Evolutionary conservation across 2,329 filamentous ascomycete species (phyloP), one percentile per base, ranked within the genome.

Genomic region (Phoma sp.): DNA sequence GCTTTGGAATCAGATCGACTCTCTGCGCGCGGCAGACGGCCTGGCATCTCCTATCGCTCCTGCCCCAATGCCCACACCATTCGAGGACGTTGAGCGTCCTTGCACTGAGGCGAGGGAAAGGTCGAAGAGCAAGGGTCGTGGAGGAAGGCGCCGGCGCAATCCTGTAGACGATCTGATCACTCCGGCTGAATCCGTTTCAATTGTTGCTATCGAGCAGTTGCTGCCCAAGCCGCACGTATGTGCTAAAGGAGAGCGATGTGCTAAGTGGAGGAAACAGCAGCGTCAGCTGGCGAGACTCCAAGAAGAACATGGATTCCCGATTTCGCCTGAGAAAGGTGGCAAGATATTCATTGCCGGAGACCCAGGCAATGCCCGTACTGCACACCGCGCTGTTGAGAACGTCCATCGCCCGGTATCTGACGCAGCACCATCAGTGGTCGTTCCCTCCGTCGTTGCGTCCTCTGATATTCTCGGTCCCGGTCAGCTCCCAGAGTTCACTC

Each of bases 151-250:
- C 49, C 67, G 73, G 32, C 67, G 69, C n/a, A 66, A 68, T 37
- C 41, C 68, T 36, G 72, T 61, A 10, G 84, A 86, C 59, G 89
- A 93, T 64, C 77, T 85, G 41, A 88, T 95, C 70, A 88, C 88
- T 1, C 91, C 91, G 2, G 83, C 87, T 54, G 90, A 96, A 72
- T 93, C 91, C 1, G 88, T 95, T 4, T 96, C 91, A 0, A 96
- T 96, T 64, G 91, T 96, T 30, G 92, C 89, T 25, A 96, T 96
- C 59, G 92, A 96, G 76, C 91, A 96, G 74, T 79, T 95, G 48
- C 83, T 96, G 49, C 92, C 92, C 4, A 93, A 91, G 76, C 85
- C 88, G 13, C 93, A 96, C 75, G 83, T 83, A 52, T 97, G 93
- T 77, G 86, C 86, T 40, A 96, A 96, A 74, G 93, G 93, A 40